Percentiles rank a stretch among this genome's conserved stretches.
These are phyloP conservation scores for Aspergillus japonicus DNA, from an alignment of 2,329 filamentous ascomycete genomes.

Conservation along the genomic window DNA sequence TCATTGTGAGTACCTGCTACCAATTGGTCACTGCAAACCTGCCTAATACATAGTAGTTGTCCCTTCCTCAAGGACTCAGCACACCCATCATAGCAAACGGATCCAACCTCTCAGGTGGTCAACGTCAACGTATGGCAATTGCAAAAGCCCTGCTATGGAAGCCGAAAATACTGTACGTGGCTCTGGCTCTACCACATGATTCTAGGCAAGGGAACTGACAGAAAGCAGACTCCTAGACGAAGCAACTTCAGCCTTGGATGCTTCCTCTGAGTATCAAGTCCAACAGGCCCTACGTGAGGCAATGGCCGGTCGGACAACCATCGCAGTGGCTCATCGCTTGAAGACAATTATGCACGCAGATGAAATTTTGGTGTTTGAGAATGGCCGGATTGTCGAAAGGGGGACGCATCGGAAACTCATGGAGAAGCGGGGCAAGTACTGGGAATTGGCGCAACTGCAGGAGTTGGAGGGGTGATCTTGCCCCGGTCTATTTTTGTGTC, in stretches of 20 bases:
- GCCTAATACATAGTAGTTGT: not conserved
- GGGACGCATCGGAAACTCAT: conserved; percentile 74
- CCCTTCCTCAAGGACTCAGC: conserved; percentile 6
- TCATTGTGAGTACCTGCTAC: not conserved
- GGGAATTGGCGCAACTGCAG: conserved; percentile 74
- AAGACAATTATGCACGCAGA: conserved; percentile 84
- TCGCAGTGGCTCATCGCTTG: conserved; percentile 79
- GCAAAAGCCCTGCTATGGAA: conserved; percentile 34
- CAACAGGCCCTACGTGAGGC: conserved; percentile 76
- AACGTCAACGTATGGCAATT: conserved; percentile 14
- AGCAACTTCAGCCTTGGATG: conserved; percentile 82
- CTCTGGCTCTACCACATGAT: not conserved
- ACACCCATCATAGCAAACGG: conserved; percentile 6
- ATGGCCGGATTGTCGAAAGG: conserved; percentile 75
- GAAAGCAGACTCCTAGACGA: conserved; percentile 68
- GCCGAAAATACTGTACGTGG: conserved; percentile 24
- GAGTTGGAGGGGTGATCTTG: not conserved
- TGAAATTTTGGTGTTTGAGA: conserved; percentile 82
- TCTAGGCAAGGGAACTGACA: not conserved
- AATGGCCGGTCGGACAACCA: conserved; percentile 50
- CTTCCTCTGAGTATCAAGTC: conserved; percentile 79
- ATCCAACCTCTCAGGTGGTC: conserved; percentile 12
- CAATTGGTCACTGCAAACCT: not conserved
- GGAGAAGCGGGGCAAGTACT: conserved; percentile 67
- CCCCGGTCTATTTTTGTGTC: not conserved